A percentile compares a stretch with the other conserved stretches of the same genome.
Conservation (phyloP, 75 land plant genomes). For the Azolla pinnata region DNA sequence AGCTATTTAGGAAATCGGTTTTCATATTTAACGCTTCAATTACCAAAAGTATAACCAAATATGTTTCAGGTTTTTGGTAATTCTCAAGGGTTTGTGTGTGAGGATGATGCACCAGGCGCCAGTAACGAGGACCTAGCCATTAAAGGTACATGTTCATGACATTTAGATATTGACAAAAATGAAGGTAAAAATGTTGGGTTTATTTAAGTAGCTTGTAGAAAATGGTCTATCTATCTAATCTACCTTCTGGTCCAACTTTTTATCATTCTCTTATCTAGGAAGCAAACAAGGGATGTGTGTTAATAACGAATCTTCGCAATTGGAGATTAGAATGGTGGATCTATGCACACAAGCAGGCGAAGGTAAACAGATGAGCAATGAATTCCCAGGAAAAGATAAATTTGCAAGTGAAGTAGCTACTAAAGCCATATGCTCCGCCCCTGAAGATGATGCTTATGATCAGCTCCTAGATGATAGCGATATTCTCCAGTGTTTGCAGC, state of each 20-base stretch:
- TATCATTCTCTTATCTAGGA: background rate
- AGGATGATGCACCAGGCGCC: no score
- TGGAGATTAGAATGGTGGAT: background rate
- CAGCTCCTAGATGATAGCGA: slow-evolving; percentile 4
- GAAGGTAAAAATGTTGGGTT: background rate
- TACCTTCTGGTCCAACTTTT: background rate
- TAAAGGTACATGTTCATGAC: background rate
- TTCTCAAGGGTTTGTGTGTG: no score
- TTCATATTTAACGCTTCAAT: background rate
- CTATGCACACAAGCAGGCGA: background rate
- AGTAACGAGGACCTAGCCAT: background rate
- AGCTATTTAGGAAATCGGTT: background rate
- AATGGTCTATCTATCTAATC: background rate
- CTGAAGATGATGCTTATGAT: slow-evolving; percentile 2
- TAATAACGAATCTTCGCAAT: background rate
- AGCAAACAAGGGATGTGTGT: background rate
- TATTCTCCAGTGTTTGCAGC: background rate
- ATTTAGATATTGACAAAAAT: background rate
- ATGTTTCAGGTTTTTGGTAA: background rate
- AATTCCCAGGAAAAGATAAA: background rate
- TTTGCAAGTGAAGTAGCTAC: background rate
- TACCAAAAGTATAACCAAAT: background rate
- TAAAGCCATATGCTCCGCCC: background rate
- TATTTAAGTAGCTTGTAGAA: background rate
- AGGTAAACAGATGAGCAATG: background rate